phyloP scores from a whole-genome alignment of 306 rosid genomes.

The Acacia acuminata region DNA sequence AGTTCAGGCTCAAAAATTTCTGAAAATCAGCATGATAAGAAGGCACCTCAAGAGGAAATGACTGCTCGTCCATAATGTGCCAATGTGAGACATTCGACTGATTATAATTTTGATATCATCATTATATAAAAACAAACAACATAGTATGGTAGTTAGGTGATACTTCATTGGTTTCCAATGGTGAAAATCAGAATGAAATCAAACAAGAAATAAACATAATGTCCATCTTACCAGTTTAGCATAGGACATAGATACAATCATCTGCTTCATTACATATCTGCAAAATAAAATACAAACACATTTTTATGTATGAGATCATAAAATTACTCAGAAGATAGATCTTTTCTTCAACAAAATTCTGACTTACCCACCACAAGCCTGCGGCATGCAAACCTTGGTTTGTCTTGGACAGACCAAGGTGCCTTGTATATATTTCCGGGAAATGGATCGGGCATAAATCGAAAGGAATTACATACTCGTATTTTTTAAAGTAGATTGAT shows the following conservation, averaged over 20 bases:
- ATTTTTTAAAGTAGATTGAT: not conserved
- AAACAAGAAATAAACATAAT: constrained; percentile 23
- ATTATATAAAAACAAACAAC: constrained; percentile 35
- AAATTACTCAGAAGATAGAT: constrained; percentile 11
- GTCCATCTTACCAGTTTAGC: constrained; percentile 80
- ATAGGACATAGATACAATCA: constrained; percentile 90
- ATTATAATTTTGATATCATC: constrained; percentile 49
- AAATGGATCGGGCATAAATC: not conserved
- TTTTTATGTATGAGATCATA: not conserved
- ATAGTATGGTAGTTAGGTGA: constrained; percentile 10
- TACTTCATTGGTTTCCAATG: not conserved
- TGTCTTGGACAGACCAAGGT: constrained; percentile 85
- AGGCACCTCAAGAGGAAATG: constrained; percentile 93
- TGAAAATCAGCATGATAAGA: constrained; percentile 63
- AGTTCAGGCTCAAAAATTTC: constrained; percentile 70
- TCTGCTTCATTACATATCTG: constrained; percentile 92
- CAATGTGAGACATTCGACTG: constrained; percentile 90
- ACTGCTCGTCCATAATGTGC: constrained; percentile 87
- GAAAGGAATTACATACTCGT: not conserved
- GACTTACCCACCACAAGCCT: constrained; percentile 89
- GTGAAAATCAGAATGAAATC: constrained; percentile 4
- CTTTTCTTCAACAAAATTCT: constrained; percentile 15
- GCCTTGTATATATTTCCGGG: constrained; percentile 64
- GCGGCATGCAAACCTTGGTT: constrained; percentile 85
- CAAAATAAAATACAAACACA: constrained; percentile 32